phyloP scores from a whole-genome alignment of 108 stramenopile genomes.

The Seminavis robusta region DNA sequence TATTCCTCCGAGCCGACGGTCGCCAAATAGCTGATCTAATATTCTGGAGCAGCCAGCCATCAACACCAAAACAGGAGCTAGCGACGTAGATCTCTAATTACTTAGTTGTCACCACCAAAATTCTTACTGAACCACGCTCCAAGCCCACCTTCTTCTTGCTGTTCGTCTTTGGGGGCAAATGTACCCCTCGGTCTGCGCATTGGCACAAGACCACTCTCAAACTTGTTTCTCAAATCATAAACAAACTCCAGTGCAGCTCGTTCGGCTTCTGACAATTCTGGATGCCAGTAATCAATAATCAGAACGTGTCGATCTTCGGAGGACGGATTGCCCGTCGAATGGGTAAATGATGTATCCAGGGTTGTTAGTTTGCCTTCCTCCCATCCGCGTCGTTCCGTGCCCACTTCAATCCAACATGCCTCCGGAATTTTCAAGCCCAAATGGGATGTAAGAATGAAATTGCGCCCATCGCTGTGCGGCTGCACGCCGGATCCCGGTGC shows the following conservation, averaged over 20 bases:
- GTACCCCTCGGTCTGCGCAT: conserved; percentile 55
- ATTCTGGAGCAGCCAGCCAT: too few relatives aligned
- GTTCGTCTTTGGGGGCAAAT: conserved; percentile 7
- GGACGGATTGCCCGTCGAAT: conserved; percentile 85
- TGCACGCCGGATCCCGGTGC: conserved; percentile 79
- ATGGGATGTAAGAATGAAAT: conserved; percentile 92
- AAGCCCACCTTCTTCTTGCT: conserved; percentile 43
- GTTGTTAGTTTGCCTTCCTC: conserved; percentile 71
- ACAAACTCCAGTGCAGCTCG: conserved; percentile 69
- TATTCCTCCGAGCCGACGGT: too few relatives aligned
- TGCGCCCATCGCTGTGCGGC: conserved; percentile 87
- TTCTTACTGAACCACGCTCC: conserved; percentile 62
- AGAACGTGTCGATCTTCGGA: conserved; percentile 84
- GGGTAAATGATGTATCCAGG: conserved; percentile 89
- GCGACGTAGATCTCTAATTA: neutral
- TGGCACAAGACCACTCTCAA: conserved; percentile 80
- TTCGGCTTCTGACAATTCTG: conserved; percentile 80
- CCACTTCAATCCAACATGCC: conserved; percentile 82
- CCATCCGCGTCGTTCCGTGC: conserved; percentile 65
- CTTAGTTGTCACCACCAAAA: too few relatives aligned
- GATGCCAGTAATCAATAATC: conserved; percentile 96
- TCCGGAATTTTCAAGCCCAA: conserved; percentile 78
- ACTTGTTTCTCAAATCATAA: conserved; percentile 85
- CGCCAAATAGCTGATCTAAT: too few relatives aligned
- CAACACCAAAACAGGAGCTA: too few relatives aligned